phyloP scores from a whole-genome alignment of 495 filamentous ascomycete genomes.

The Neurospora sp. region DNA sequence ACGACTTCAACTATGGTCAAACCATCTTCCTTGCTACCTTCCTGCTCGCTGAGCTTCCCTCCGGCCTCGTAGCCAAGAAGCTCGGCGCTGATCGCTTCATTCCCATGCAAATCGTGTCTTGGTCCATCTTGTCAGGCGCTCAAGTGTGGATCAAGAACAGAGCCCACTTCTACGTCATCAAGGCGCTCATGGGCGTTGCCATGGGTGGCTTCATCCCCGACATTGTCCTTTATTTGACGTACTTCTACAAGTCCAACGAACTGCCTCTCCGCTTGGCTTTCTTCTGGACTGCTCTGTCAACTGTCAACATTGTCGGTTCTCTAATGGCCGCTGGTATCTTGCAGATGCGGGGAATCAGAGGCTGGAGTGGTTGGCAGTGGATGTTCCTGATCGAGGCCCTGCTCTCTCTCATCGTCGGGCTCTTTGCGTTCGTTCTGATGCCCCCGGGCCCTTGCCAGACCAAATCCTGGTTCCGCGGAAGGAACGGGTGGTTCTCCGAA shows the following conservation, averaged over 20 bases:
- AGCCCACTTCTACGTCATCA: conserved; percentile 30
- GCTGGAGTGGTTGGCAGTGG: conserved; percentile 42
- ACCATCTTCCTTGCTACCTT: conserved; percentile 38
- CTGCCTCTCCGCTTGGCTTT: conserved; percentile 38
- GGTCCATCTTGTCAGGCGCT: conserved; percentile 30
- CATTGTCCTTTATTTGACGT: conserved; percentile 42
- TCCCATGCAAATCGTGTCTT: conserved; percentile 36
- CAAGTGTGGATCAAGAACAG: conserved; percentile 30
- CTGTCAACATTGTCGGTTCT: conserved; percentile 37
- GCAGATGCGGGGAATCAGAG: conserved; percentile 38
- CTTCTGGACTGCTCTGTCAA: conserved; percentile 41
- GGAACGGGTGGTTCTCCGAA: conserved; percentile 50
- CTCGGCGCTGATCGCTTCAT: conserved; percentile 38
- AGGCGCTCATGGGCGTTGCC: conserved; percentile 35
- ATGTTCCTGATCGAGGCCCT: conserved; percentile 47
- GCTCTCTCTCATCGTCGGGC: conserved; percentile 42
- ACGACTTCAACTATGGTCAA: conserved; percentile 37
- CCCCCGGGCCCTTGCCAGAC: conserved; percentile 43
- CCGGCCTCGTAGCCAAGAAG: conserved; percentile 37
- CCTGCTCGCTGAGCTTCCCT: conserved; percentile 37
- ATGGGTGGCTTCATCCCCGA: conserved; percentile 44
- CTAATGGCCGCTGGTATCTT: conserved; percentile 43
- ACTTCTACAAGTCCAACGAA: conserved; percentile 43
- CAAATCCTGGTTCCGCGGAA: conserved; percentile 41
- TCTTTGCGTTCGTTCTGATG: conserved; percentile 44